Base-by-base conservation (phyloP, 192 early-diverging fungal genomes). In the Thamnidium elegans region DNA sequence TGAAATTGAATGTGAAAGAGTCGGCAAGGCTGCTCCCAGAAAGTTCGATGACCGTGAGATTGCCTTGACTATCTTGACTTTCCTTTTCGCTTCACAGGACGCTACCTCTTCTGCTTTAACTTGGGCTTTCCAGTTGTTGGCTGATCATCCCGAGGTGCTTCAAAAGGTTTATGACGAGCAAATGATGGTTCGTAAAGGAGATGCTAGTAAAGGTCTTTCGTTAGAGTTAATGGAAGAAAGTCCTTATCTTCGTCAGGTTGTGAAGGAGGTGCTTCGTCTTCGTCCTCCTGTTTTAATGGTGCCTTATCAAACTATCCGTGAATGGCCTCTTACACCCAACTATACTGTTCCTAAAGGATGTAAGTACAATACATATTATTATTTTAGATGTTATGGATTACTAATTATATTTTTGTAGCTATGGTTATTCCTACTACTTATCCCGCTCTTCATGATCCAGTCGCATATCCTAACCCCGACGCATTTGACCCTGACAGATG, bases 51-150 rank as follows among this genome's bases (percentile, higher is more conserved):
- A 78, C 45, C 62, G 69, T 50, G 77, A 78, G 17, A 51, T 78
- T 43, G 63, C 72, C 11, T 53, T 78, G 32, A 76, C 74, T 42
- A 66, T 78, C 69, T 68, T 78, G 58, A 78, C 77, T 13, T 77
- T 78, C 45, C 54, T 78, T 48, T 78, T 78, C 32, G 77, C 77
- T 15, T 74, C 71, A 50, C 77, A 78, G 34, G 77, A 78, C 58
- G 77, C 77, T 56, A 75, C 77, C 11, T 72, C 77, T 14, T 74
- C 72, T n/a, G 77, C 77, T 51, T 48, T 78, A 39, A 78, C 77
- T 4, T 78, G 77, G 77, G 75, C 70, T 17, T 78, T 71, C 62
- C 73, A 78, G 55, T 58, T 75, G 11, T 52, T 77, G 19, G 77
- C 72, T 42, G 77, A 78, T 59, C 74, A 75, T 39, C 77, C 77